Evolutionary conservation across 2,329 filamentous ascomycete species (phyloP), one percentile per base, ranked within the genome.

Genomic region (Fusarium sp.): DNA sequence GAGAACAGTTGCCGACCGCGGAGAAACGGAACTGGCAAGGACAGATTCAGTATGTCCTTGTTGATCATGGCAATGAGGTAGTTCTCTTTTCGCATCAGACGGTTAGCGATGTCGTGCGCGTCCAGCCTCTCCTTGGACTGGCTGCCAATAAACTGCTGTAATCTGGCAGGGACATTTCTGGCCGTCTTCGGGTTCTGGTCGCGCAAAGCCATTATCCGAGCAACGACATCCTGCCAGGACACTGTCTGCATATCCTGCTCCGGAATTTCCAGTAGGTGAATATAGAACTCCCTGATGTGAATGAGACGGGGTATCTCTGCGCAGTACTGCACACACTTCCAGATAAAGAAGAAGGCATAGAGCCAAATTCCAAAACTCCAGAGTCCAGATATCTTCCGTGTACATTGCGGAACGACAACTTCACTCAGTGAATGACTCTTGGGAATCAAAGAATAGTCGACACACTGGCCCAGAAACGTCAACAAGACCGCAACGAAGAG

Each of bases 11-110:
- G 94, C 24, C 93, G 90, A 50, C 91, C 91, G 42, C 92, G 89
- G 3, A 98, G 79, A 72, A 98, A 95, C 0, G 96, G 96, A 3
- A 99, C 83, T 2, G 94, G 94, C 4, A 98, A 88, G 0, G 93
- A 95, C 54, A 98, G 86, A 79, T 99, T 92, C 47, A 99, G 84
- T 40, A 98, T 90, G 70, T 98, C 96, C 82, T 99, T 98, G 86
- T 99, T 99, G 84, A 98, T 94, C 78, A 99, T 87, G 6, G 96
- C 96, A 78, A 99, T 98, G 72, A 98, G 89, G 78, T 98, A 99
- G 79, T 99, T 99, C 72, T 98, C 96, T 79, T 94, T 93, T 68
- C 96, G 92, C 96, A 99, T 98, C 54, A 99, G 85, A 35, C 96
- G 91, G 80, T 98, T 99, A 8, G 96, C 96, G 81, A 99, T 98